Conservation (phyloP, 768 basidiomycete genomes). For the Tulasnella sp. region DNA sequence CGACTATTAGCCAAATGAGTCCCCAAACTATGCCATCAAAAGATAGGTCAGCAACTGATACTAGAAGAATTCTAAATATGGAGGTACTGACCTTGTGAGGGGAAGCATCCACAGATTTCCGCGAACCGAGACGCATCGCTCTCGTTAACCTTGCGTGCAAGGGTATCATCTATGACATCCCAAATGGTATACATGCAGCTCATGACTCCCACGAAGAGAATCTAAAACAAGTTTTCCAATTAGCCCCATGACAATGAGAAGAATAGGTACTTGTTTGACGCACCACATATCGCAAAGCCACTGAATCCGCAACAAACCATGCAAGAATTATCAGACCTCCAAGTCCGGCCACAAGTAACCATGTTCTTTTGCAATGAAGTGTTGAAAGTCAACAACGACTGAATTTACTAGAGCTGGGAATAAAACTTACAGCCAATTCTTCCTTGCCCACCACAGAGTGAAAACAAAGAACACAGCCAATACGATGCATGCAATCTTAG, state of each 20-base stretch:
- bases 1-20: slow-evolving; percentile 70
- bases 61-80: background rate
- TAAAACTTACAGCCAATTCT: slow-evolving; percentile 48
- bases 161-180: slow-evolving; percentile 81
- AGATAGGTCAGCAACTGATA: background rate
- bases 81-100: slow-evolving; percentile 49
- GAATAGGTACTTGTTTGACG: slow-evolving; percentile 21
- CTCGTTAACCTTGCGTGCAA: slow-evolving; percentile 66
- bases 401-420: background rate
- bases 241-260: background rate
- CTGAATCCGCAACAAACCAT: slow-evolving; percentile 51
- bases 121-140: slow-evolving; percentile 82
- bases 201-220: slow-evolving; percentile 78
- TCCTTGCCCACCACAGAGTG: slow-evolving; percentile 52
- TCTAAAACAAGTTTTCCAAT: slow-evolving; percentile 27
- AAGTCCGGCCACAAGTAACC: background rate
- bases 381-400: background rate
- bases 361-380: slow-evolving; percentile 3
- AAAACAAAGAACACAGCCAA: slow-evolving; percentile 77
- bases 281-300: slow-evolving; percentile 67
- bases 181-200: slow-evolving; percentile 76
- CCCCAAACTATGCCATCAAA: slow-evolving; percentile 56
- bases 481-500: slow-evolving; percentile 67
- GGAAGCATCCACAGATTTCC: slow-evolving; percentile 66
- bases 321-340: slow-evolving; percentile 6